Evolutionary conservation across 805 yeast genomes (phyloP), one percentile per base, ranked within the genome.

Genomic region (Komagataella pastoris): DNA sequence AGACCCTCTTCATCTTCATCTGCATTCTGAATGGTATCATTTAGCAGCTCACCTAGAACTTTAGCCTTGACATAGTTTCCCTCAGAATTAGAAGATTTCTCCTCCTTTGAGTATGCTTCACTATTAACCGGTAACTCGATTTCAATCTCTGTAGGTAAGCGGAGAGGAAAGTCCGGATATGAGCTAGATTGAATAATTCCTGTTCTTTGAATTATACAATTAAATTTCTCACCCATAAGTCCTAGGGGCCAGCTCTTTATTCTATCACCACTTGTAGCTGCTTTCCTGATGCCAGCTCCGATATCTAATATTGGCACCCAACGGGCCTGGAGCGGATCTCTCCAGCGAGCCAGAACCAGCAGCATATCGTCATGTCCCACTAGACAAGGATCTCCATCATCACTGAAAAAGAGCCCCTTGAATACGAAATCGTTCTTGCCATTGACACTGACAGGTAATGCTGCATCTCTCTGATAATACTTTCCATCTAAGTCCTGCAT

Each of bases 171-270:
- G 3, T 80, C 77, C 0, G 97, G 97, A 65, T 83, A 83, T 36
- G 70, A 69, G 47, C 60, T 64, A 10, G 47, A 50, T 24, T 47
- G 46, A 47, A 64, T 65, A 3, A 72, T 71, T 19, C 89, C 90
- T 30, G 40, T 30, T 65, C 86, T 85, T 54, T 88, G 76, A 18
- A 88, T 74, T 50, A 88, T 74, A 65, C 95, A 87, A 56, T 77
- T 80, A 58, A 89, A 76, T 54, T 80, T 78, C 54, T 85, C 89
- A 50, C 74, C 75, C 53, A 79, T 76, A 44, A 87, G 66, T 2
- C 96, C 96, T 50, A 91, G 70, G 19, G 97, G 97, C 97, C 97
- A 89, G 57, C 84, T 82, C 51, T 75, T 74, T 65, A 88, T 79
- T 54, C 77, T 76, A 50, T 75, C 75, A 58, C 83, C 83, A 17